A percentile compares a stretch with the other conserved stretches of the same genome.
These are phyloP conservation scores for Caryopteris hybrid DNA, from an alignment of 305 asterid genomes.

Conservation along the genomic window DNA sequence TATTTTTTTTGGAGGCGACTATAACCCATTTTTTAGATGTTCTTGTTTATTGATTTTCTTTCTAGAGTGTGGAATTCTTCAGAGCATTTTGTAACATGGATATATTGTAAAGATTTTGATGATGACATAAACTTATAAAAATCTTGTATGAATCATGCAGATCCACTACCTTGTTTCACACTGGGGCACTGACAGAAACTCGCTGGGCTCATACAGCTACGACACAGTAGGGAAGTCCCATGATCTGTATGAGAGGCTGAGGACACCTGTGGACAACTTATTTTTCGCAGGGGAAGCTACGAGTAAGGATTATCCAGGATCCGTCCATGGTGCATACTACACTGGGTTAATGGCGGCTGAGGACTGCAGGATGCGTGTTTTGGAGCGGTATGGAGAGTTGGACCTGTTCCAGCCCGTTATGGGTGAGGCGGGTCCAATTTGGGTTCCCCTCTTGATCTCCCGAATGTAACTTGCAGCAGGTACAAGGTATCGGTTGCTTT, in stretches of 20 bases:
- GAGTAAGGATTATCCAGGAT: slow-evolving; percentile 80
- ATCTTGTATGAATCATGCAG: slow-evolving; percentile 38
- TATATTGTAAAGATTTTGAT: no score
- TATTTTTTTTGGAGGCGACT: no score
- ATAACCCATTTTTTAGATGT: neutral
- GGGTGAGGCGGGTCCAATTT: slow-evolving; percentile 65
- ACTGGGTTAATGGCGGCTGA: slow-evolving; percentile 97
- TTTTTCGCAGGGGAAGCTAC: slow-evolving; percentile 98
- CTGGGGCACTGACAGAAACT: slow-evolving; percentile 80
- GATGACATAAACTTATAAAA: neutral
- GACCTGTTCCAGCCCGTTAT: slow-evolving; percentile 77
- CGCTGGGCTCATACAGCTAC: slow-evolving; percentile 91
- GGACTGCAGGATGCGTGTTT: slow-evolving; percentile 94
- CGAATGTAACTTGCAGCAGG: slow-evolving; percentile 39
- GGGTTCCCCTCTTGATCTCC: slow-evolving; percentile 78
- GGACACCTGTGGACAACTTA: slow-evolving; percentile 85
- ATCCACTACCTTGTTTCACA: slow-evolving; percentile 84
- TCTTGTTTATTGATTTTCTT: neutral
- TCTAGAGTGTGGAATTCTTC: no score
- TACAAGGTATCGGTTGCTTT: slow-evolving; percentile 27
- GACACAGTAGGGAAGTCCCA: slow-evolving; percentile 80
- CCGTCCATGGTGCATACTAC: slow-evolving; percentile 91
- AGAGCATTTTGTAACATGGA: no score
- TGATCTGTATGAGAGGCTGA: slow-evolving; percentile 74
- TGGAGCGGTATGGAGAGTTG: slow-evolving; percentile 84